phyloP scores from a whole-genome alignment of 108 stramenopile species.

The Skeletonema marinoi region DNA sequence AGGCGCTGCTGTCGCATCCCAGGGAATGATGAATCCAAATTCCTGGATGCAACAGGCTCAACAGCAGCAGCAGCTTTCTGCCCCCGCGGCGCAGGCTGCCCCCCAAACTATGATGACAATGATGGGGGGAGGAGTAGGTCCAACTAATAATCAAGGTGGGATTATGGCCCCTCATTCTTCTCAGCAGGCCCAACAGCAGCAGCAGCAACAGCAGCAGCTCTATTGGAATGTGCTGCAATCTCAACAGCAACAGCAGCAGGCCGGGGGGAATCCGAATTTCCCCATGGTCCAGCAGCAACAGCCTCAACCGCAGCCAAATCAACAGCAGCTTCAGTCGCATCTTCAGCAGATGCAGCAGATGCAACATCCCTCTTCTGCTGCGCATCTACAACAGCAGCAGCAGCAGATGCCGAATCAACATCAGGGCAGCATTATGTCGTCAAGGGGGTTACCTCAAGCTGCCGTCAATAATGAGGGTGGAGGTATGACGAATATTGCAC shows the following conservation, averaged over 20 bases:
- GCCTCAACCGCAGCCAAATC: constrained; percentile 5
- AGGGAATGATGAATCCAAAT: neutral
- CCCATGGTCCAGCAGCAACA: constrained; percentile 1
- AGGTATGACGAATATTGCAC: neutral
- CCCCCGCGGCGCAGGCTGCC: neutral
- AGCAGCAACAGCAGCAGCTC: neutral
- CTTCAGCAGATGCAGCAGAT: constrained; percentile 17
- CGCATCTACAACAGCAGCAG: constrained; percentile 1
- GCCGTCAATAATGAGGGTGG: neutral
- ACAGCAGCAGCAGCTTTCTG: neutral
- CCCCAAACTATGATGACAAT: neutral
- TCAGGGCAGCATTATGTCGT: neutral
- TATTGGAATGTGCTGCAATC: constrained; percentile 1
- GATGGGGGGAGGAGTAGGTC: neutral
- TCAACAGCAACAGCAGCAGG: neutral
- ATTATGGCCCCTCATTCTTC: neutral
- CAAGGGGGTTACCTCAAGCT: too few species aligned
- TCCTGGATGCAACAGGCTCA: neutral
- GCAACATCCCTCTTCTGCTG: neutral
- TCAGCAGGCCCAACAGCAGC: neutral
- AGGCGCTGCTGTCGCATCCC: neutral
- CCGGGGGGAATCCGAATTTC: constrained; percentile 1
- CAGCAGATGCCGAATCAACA: constrained; percentile 4
- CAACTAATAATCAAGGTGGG: neutral
- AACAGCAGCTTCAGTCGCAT: neutral